phyloP scores from a whole-genome alignment of 805 yeast species.

The Saturnispora sanitii region DNA sequence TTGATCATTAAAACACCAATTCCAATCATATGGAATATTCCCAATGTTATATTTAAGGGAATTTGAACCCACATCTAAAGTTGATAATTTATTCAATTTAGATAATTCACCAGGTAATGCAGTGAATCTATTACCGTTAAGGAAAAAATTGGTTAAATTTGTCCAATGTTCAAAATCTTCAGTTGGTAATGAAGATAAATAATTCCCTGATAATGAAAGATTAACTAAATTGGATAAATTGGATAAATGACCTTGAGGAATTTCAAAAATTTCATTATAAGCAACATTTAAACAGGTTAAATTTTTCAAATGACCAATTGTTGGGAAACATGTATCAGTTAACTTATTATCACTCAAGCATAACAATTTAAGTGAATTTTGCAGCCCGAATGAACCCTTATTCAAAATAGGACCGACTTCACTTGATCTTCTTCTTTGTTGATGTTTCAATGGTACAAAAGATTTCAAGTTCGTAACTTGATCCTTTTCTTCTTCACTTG shows the following conservation, averaged over 20 bases:
- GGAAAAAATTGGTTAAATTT: slow-evolving; percentile 47
- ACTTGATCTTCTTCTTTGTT: slow-evolving; percentile 12
- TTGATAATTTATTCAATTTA: slow-evolving; percentile 49
- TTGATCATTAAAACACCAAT: slow-evolving; percentile 79
- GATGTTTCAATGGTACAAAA: background rate
- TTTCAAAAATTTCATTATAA: slow-evolving; percentile 75
- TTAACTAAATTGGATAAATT: slow-evolving; percentile 48
- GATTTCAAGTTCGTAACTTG: slow-evolving; percentile 1
- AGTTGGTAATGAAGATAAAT: slow-evolving; percentile 66
- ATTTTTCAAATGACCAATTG: slow-evolving; percentile 47
- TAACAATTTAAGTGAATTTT: slow-evolving; percentile 37
- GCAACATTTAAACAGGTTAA: slow-evolving; percentile 63
- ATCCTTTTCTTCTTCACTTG: slow-evolving; percentile 4
- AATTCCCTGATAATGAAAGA: slow-evolving; percentile 76
- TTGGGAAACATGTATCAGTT: slow-evolving; percentile 64
- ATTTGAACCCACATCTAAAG: slow-evolving; percentile 86
- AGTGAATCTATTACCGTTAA: slow-evolving; percentile 79
- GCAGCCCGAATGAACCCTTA: slow-evolving; percentile 8
- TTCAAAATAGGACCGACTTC: slow-evolving; percentile 10
- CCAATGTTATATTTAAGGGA: slow-evolving; percentile 84
- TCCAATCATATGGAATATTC: slow-evolving; percentile 96
- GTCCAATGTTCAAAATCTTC: slow-evolving; percentile 67
- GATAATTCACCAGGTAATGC: slow-evolving; percentile 85
- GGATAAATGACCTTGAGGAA: slow-evolving; percentile 63
- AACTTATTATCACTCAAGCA: slow-evolving; percentile 78